These are phyloP conservation scores for Ustilago bromivora DNA, from an alignment of 1,284 basidiomycete genomes.

Conservation along the genomic window DNA sequence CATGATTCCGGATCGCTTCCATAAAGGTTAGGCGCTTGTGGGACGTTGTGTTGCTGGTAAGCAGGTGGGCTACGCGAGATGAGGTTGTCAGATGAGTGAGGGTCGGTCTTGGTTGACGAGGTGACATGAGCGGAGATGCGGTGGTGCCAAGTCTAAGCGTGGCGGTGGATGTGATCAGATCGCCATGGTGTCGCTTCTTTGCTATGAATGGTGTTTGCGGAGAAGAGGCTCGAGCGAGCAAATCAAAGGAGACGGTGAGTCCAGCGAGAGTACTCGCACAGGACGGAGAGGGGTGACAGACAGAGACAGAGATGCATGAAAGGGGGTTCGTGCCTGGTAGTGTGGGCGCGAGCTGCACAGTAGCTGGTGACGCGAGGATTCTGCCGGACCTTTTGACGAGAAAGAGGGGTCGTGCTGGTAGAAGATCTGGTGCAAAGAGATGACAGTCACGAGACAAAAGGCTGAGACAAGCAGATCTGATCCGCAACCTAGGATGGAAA, in stretches of 20 bases:
- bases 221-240: neutral
- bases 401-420: constrained; percentile 2
- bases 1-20: neutral
- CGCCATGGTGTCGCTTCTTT: neutral
- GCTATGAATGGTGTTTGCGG: neutral
- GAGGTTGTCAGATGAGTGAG: neutral
- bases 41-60: neutral
- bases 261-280: neutral
- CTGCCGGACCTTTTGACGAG: neutral
- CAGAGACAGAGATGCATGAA: neutral
- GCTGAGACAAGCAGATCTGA: neutral
- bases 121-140: neutral
- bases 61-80: neutral
- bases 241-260: neutral
- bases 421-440: constrained; percentile 2
- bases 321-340: neutral
- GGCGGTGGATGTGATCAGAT: constrained; percentile 2
- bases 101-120: neutral
- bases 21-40: neutral
- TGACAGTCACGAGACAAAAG: neutral
- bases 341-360: constrained; percentile 3
- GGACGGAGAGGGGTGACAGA: neutral
- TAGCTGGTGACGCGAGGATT: neutral
- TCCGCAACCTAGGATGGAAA: neutral
- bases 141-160: neutral